Evolutionary conservation across 306 rosid genomes (phyloP).

Genomic region (Malus sieversii): DNA sequence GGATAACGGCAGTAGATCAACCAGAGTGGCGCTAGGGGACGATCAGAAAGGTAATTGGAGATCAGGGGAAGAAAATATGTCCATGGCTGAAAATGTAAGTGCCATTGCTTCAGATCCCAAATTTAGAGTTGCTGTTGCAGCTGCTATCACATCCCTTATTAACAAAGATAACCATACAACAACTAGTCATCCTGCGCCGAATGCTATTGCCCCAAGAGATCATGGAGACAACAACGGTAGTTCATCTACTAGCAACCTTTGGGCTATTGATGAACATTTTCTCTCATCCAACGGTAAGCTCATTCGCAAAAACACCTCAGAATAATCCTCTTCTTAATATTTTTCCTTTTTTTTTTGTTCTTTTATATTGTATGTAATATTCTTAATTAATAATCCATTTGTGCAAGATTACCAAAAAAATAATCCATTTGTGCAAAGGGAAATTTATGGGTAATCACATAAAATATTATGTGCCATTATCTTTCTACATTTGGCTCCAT

Average conservation of each 20-base stretch:
- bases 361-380: not conserved
- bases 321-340: not conserved
- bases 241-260: conserved; percentile 22
- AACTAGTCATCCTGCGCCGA: conserved; percentile 5
- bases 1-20: conserved; percentile 2
- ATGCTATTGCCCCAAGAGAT: conserved; percentile 24
- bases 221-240: conserved; percentile 25
- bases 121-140: conserved; percentile 86
- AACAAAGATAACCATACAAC: conserved; percentile 43
- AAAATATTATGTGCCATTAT: not conserved
- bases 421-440: not conserved
- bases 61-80: conserved; percentile 18
- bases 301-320: conserved; percentile 17
- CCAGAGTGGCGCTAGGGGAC: conserved; percentile 5
- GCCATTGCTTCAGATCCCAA: conserved; percentile 86
- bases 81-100: conserved; percentile 40
- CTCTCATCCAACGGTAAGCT: conserved; percentile 37
- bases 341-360: not conserved
- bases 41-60: not conserved
- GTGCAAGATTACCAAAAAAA: not conserved
- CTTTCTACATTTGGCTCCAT: not conserved
- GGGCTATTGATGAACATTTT: conserved; percentile 33
- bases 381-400: not conserved
- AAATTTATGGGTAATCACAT: not conserved
- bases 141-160: conserved; percentile 66